A percentile compares a stretch with the other conserved stretches of the same genome.
These are phyloP conservation scores for Monosporascus ibericus DNA, from an alignment of 2,329 filamentous ascomycete species.

Conservation along the genomic window DNA sequence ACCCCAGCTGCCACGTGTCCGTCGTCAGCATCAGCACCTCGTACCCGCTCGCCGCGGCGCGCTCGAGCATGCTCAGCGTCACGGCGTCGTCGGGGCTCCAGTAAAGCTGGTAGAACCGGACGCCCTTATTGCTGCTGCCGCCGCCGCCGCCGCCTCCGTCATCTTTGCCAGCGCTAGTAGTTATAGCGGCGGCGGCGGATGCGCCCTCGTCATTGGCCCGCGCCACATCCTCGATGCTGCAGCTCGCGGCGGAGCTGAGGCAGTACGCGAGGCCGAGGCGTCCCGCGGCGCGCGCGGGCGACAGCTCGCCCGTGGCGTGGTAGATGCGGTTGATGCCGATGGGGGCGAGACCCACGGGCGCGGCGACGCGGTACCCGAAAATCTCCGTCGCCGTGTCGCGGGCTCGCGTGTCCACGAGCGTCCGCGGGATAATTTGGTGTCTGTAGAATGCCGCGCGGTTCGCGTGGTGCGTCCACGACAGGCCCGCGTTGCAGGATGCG, in stretches of 20 bases:
- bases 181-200: too few species aligned
- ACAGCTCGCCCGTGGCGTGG: constrained; percentile 49
- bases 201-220: constrained; percentile 43
- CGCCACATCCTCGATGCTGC: constrained; percentile 52
- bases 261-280: constrained; percentile 55
- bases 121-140: constrained; percentile 12
- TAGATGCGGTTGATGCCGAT: constrained; percentile 64
- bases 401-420: constrained; percentile 54
- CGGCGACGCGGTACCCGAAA: constrained; percentile 53
- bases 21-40: constrained; percentile 53
- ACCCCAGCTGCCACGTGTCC: constrained; percentile 59
- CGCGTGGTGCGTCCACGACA: constrained; percentile 44
- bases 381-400: constrained; percentile 52
- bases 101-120: constrained; percentile 59
- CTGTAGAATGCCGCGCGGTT: constrained; percentile 61
- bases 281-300: constrained; percentile 54
- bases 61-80: constrained; percentile 47
- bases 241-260: constrained; percentile 51
- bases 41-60: constrained; percentile 49
- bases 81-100: constrained; percentile 58
- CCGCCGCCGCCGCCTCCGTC: neutral
- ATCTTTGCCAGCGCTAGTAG: neutral
- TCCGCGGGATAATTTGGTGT: constrained; percentile 55
- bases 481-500: constrained; percentile 50
- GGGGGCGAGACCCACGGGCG: constrained; percentile 58